phyloP scores from a whole-genome alignment of 176 grass and related monocot species.

The Aegilops longissima region DNA sequence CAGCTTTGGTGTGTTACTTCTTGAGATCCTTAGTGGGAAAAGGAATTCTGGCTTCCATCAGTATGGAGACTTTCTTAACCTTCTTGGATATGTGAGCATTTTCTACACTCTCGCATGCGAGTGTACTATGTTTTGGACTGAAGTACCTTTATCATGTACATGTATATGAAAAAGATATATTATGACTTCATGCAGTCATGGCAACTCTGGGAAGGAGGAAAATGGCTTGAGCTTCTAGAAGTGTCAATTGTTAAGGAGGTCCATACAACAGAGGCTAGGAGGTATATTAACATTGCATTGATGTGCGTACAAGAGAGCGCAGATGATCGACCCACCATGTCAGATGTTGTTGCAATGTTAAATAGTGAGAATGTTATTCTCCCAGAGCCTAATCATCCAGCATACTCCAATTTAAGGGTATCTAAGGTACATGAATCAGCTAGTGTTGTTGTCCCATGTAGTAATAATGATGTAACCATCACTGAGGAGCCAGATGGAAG shows the following conservation, averaged over 20 bases:
- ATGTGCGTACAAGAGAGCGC: slow-evolving; percentile 29
- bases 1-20: too few species aligned
- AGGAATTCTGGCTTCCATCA: too few species aligned
- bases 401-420: slow-evolving; percentile 23
- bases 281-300: slow-evolving; percentile 30
- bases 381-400: slow-evolving; percentile 27
- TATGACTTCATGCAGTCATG: neutral
- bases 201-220: slow-evolving; percentile 19
- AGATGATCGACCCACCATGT: slow-evolving; percentile 34
- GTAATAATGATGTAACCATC: slow-evolving; percentile 26
- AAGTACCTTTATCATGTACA: neutral
- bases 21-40: too few species aligned
- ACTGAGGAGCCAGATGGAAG: slow-evolving; percentile 4
- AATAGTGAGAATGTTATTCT: neutral
- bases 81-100: too few species aligned
- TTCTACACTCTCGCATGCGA: too few species aligned
- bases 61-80: too few species aligned
- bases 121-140: too few species aligned
- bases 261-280: neutral
- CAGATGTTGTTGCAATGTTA: slow-evolving; percentile 13
- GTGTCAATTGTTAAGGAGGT: neutral
- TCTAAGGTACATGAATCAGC: neutral
- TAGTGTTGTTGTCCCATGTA: neutral
- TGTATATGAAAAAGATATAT: neutral
- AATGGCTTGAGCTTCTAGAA: slow-evolving; percentile 18